These are phyloP conservation scores for Arabidopsis suecica DNA, from an alignment of 345 rosid species.

Conservation along the genomic window DNA sequence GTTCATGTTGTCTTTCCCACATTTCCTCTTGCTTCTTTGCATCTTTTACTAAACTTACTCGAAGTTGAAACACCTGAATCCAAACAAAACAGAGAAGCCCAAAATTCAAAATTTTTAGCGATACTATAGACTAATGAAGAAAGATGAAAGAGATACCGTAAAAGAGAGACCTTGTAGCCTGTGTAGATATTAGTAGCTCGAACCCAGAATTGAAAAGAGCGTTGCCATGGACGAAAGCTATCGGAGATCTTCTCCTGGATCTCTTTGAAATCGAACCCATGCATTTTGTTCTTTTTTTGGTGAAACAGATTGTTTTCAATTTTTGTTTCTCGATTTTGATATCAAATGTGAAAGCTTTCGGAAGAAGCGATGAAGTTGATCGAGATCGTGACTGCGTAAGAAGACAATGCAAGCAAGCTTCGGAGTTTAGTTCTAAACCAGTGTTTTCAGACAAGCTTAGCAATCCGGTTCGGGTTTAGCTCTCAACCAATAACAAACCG, in stretches of 20 bases:
- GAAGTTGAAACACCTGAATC: conserved; percentile 69
- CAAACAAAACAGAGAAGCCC: conserved; percentile 9
- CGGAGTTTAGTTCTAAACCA: background rate
- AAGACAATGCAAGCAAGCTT: background rate
- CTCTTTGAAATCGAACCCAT: conserved; percentile 62
- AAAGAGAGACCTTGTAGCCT: conserved; percentile 79
- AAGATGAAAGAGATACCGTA: conserved; percentile 1
- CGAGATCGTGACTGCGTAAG: background rate
- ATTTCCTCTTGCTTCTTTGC: conserved; percentile 68
- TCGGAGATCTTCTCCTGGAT: conserved; percentile 64
- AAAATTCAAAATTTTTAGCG: background rate
- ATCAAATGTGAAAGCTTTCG: background rate
- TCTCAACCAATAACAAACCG: background rate
- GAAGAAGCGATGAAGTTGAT: background rate
- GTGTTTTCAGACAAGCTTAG: background rate
- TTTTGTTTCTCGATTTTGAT: background rate
- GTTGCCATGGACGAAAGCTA: conserved; percentile 77
- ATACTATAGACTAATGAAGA: background rate
- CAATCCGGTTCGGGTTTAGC: background rate
- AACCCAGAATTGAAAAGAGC: conserved; percentile 95
- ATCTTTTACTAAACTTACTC: conserved; percentile 76
- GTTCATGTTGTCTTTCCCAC: conserved; percentile 92
- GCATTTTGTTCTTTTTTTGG: conserved; percentile 41
- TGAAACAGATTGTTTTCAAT: background rate
- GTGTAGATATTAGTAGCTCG: conserved; percentile 79